These are phyloP conservation scores for Corylus heterophylla DNA, from an alignment of 306 rosid genomes.

Conservation along the genomic window DNA sequence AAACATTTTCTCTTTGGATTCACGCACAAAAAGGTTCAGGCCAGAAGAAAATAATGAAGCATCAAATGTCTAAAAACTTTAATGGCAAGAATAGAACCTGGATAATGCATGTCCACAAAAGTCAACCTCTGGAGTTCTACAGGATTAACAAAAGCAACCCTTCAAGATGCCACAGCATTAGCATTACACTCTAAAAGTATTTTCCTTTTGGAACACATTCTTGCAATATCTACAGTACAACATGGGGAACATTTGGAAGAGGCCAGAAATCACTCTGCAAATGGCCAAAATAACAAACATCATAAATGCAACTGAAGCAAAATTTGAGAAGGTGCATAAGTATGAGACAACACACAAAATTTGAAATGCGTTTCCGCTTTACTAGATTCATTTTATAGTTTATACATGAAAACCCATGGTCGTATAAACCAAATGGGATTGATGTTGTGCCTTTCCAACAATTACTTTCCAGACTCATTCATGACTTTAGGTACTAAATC, in stretches of 20 bases:
- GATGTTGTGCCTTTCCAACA: too few species aligned
- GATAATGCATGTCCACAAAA: conserved; percentile 69
- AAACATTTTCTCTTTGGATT: not conserved
- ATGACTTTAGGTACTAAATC: too few species aligned
- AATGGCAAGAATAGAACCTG: conserved; percentile 43
- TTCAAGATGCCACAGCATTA: conserved; percentile 76
- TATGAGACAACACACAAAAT: too few species aligned
- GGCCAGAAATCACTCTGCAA: conserved; percentile 68
- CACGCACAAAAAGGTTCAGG: not conserved
- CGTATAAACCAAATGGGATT: too few species aligned
- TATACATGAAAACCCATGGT: too few species aligned
- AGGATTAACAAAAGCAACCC: conserved; percentile 65
- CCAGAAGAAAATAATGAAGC: not conserved
- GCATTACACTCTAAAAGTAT: conserved; percentile 52
- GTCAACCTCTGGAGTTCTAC: conserved; percentile 61
- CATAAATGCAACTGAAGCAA: not conserved
- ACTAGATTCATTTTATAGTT: too few species aligned
- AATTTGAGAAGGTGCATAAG: not conserved
- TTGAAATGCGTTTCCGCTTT: too few species aligned
- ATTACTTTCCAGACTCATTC: too few species aligned
- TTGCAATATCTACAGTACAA: conserved; percentile 86
- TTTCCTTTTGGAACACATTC: conserved; percentile 56
- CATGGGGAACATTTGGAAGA: conserved; percentile 56
- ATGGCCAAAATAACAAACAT: conserved; percentile 13
- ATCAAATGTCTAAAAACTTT: not conserved